Base-by-base conservation (phyloP, 2,329 filamentous ascomycete species). In the Ceratocystis huliohia region DNA sequence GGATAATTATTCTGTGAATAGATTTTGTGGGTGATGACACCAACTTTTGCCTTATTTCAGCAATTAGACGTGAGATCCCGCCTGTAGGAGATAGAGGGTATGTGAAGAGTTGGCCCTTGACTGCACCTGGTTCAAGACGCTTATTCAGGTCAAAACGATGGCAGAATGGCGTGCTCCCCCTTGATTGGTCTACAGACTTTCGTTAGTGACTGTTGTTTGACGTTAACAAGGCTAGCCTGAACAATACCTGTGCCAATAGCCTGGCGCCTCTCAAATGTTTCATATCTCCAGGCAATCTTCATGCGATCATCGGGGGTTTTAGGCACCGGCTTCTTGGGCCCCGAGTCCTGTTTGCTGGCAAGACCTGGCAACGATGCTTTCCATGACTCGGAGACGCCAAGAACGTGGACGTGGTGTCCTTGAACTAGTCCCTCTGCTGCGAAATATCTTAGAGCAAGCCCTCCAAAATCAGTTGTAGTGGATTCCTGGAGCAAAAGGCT, bases 271-370 rank as follows among this genome's bases (percentile, higher is more conserved):
- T 88, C 88, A 65, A 97, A 76, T 44, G 85, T 83, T 75, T 97
- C 92, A 77, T 99, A 99, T 74, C 94, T 83, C 94, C 94, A 99
- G 2, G 94, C 94, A 78, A 99, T 99, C 78, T 96, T 97, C 94
- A 99, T 97, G 69, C 93, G 88, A 15, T 81, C 80, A 28, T 67
- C 64, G 3, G 50, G 48, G 2, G 13, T 44, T 37, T 56, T 64
- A 3, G 64, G 15, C 10, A 8, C 8, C 20, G 66, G 15, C n/a
- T 57, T 64, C 28, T 33, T 48, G 7, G 53, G 48, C 17, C 33
- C 45, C 22, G 48, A 62, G 10, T 61, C 20, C 25, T 66, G 67
- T 25, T 67, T 67, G 30, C 56, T 46, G 15, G 67, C 81, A 44
- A 95, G 74, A 0, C 88, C 93, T 2, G 94, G 94, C 25, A 99